phyloP scores from a whole-genome alignment of 1,139 yeast species.

The Pichia inconspicua region DNA sequence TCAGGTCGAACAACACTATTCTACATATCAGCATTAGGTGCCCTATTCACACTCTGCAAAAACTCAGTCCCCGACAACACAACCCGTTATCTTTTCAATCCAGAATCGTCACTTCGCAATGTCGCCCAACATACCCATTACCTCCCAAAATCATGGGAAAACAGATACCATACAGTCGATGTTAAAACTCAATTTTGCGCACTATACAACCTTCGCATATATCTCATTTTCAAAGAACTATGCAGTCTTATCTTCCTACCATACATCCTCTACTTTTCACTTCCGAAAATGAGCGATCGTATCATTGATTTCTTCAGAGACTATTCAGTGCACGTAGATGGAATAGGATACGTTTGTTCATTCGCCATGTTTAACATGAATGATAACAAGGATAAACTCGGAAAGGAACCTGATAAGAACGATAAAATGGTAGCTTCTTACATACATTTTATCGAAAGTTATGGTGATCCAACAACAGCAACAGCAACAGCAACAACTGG shows the following conservation, averaged over 20 bases:
- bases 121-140: conserved; percentile 88
- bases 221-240: conserved; percentile 70
- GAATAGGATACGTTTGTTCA: conserved; percentile 88
- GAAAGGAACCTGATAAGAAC: conserved; percentile 39
- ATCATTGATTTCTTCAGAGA: conserved; percentile 89
- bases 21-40: conserved; percentile 77
- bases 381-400: conserved; percentile 39
- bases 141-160: conserved; percentile 81
- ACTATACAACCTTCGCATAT: conserved; percentile 64
- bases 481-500: neutral
- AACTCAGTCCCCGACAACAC: conserved; percentile 36
- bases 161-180: conserved; percentile 69
- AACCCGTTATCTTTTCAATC: conserved; percentile 64
- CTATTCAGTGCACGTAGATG: conserved; percentile 83
- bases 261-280: conserved; percentile 73
- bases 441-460: conserved; percentile 77
- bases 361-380: conserved; percentile 87
- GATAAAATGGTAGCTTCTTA: conserved; percentile 92
- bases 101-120: conserved; percentile 72
- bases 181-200: conserved; percentile 79
- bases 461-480: conserved; percentile 33
- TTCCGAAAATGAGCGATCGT: conserved; percentile 63
- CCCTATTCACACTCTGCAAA: conserved; percentile 40
- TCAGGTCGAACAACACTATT: conserved; percentile 75
- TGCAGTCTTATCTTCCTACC: conserved; percentile 81